These are phyloP conservation scores for Phytopythium aichiense DNA, from an alignment of 352 stramenopile species.

Conservation along the genomic window DNA sequence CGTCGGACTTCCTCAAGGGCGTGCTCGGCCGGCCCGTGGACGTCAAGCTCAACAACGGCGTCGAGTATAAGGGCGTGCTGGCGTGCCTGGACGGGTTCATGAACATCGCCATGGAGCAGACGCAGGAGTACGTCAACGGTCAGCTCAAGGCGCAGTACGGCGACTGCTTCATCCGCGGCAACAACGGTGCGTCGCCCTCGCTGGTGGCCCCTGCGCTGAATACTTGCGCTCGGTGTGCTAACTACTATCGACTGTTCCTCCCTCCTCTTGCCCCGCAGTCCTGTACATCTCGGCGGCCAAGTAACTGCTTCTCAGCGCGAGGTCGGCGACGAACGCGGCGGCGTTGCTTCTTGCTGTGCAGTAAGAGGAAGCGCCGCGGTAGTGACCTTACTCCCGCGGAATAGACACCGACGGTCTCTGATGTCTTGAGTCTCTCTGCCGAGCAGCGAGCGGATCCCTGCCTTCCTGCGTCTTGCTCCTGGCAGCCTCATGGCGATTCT, in stretches of 20 bases:
- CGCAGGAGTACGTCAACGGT: constrained; percentile 99
- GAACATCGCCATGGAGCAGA: constrained; percentile 99
- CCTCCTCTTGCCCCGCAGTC: constrained; percentile 28
- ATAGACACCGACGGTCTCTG: not conserved
- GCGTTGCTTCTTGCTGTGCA: not conserved
- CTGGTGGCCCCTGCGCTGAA: not conserved
- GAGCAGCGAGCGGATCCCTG: not conserved
- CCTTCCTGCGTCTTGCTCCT: no score
- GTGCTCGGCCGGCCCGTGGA: constrained; percentile 94
- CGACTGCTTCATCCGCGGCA: constrained; percentile 99
- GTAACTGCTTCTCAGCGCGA: constrained; percentile 19
- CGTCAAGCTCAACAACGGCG: constrained; percentile 99
- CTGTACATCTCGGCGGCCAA: constrained; percentile 86
- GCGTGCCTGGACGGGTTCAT: constrained; percentile 99
- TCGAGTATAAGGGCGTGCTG: constrained; percentile 98
- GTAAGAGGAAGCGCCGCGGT: not conserved
- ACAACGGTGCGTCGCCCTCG: constrained; percentile 90
- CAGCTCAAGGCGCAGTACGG: constrained; percentile 99
- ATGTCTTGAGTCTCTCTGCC: not conserved
- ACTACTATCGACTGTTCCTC: not conserved
- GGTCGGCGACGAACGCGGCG: not conserved
- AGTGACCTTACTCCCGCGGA: not conserved
- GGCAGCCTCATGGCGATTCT: no score
- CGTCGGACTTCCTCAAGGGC: constrained; percentile 90
- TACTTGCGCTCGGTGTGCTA: not conserved